These are phyloP conservation scores for Ensete ventricosum DNA, from an alignment of 176 grass and related monocot genomes.

Conservation along the genomic window DNA sequence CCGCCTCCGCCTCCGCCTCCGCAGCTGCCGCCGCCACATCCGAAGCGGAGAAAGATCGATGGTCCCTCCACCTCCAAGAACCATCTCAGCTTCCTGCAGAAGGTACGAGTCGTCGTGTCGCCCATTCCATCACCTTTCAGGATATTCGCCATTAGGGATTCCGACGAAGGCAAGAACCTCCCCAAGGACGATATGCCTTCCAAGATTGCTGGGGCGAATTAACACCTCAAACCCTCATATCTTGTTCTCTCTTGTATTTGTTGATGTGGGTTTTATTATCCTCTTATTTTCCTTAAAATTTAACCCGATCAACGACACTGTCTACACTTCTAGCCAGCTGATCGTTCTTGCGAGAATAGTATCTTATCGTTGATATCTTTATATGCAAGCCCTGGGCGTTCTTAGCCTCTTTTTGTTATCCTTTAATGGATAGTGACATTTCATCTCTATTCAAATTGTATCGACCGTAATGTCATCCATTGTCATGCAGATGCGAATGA, in stretches of 20 bases:
- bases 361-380: too few relatives aligned
- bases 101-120: background rate
- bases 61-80: conserved; percentile 1
- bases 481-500: conserved; percentile 67
- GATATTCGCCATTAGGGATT: background rate
- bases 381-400: too few relatives aligned
- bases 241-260: too few relatives aligned
- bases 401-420: background rate
- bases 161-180: background rate
- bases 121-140: background rate
- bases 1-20: too few relatives aligned
- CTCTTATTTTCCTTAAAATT: too few relatives aligned
- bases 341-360: too few relatives aligned
- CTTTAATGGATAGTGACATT: background rate
- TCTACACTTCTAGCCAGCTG: too few relatives aligned
- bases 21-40: background rate
- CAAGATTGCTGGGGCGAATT: too few relatives aligned
- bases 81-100: conserved; percentile 5
- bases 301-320: too few relatives aligned
- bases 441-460: background rate
- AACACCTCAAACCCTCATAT: too few relatives aligned
- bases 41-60: conserved; percentile 10
- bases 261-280: too few relatives aligned
- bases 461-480: background rate
- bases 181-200: background rate